Evolutionary conservation across 2,329 filamentous ascomycete species (phyloP), one percentile per base, ranked within the genome.

Genomic region (Penicillium sp.): DNA sequence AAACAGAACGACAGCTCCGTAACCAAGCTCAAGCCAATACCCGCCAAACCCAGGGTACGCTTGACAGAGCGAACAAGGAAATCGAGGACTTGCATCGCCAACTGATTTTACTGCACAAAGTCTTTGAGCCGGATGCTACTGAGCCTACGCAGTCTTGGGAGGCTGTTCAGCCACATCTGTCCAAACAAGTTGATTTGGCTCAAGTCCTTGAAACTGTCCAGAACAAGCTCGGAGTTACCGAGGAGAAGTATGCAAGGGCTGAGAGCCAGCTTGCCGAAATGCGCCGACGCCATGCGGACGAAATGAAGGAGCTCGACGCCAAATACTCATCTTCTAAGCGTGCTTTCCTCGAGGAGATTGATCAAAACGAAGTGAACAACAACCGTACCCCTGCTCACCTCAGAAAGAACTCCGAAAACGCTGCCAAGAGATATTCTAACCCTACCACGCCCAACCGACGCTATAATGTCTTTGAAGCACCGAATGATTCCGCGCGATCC

Each of bases 201-300:
- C 86, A 91, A 61, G 90, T 94, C 69, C 82, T 97, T 7, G 91
- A 97, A 65, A 85, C 91, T 49, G 81, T 92, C n/a, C 91, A 96
- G 65, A 89, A 93, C 67, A 91, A 91, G 56, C 81, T 97, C 29
- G 86, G 90, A 23, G 84, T 96, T 19, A 90, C 94, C 51, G 87
- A 86, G 13, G 90, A 94, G 60, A 91, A 87, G 44, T 88, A 91
- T 59, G 80, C 83, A 29, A 90, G 90, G 62, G 91, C 92, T 6
- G 94, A 97, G 74, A 81, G 83, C 18, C 91, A 97, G 68, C 76
- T 97, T 36, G 81, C 84, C 3, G 90, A 94, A 55, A 75, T 96
- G 64, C 86, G 93, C 43, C 84, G 86, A 35, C 82, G 87, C 51
- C 86, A 90, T 66, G 84, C 84, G 51, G 89, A 90, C 51, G 85